Evolutionary conservation across 768 basidiomycete genomes (phyloP), one percentile per base, ranked within the genome.

Genomic region (Tylopilus vinaceipallidus): DNA sequence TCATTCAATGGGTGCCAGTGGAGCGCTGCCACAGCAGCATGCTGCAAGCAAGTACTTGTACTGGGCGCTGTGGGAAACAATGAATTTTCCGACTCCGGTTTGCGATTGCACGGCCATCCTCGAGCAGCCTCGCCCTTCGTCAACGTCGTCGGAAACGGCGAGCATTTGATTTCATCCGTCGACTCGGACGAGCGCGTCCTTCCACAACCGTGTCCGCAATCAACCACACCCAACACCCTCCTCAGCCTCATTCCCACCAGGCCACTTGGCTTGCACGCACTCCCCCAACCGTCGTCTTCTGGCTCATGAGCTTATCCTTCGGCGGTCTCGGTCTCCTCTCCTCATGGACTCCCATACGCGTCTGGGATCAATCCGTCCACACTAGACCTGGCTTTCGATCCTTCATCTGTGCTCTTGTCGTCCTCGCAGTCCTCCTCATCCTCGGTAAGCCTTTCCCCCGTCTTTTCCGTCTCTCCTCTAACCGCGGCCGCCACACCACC

Each of bases 331-430:
- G 79, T 56, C 70, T 84, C 52, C 72, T 86, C 66, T 79, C 83
- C 38, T 70, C 82, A 58, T 79, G 76, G 66, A 76, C 73, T 34
- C 79, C 79, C 17, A 71, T 81, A 58, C 67, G 75, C 56, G 72
- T 79, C 54, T 73, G 80, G 60, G 70, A 78, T 56, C 69, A 72
- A 58, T 60, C 76, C 53, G 66, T 83, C 55, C 67, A 78, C 56
- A 74, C 75, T 55, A 81, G 80, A 63, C 75, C 81, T 47, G 86
- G 87, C 65, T 68, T 87, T 64, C 80, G 81, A 70, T 84, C 86
- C 57, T 73, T 88, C 60, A 76, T 91, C 68, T 83, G 82, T 59
- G 75, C 80, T 50, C 72, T 86, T 63, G 77, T 91, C 58, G 81
- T 86, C 61, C 70, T 79, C 68, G 80, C 84, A 61, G 76, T 90